Base-by-base conservation (phyloP, 129 eudicot species). In the Chrysanthemum lavandulifolium region DNA sequence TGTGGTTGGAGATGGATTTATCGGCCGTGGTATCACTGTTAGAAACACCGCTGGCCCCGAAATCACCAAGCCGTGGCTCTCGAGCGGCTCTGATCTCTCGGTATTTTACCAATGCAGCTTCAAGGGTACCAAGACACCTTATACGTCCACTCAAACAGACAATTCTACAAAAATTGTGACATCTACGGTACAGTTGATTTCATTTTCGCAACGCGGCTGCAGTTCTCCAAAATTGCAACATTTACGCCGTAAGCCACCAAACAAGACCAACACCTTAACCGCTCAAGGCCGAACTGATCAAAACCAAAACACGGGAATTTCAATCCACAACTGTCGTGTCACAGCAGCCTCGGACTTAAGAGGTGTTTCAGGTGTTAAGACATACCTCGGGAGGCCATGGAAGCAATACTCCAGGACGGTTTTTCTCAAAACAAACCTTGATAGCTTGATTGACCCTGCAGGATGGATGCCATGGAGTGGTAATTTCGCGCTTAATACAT, bases 331-430 rank as follows among this genome's bases (percentile, higher is more conserved):
- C 61, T 80, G 82, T 67, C 81, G 77, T 58, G 78, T 87, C 16
- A 78, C 82, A 0, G 80, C 87, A 0, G 89, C 87, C 11, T 8
- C 84, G n/a, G 85, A 79, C 29, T 63, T 82, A 8, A 63, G 16
- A 66, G 82, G 84, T 6, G 72, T 70, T 11, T 4, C 70, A 4
- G 80, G 83, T 5, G 87, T 80, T 4, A 73, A 66, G 62, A 82
- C 87, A 0, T 87, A 82, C 60, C 78, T 87, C 25, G 93, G 93
- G 2, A 73, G 93, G 16, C 93, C 93, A 3, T 88, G 95, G 95
- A 57, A 69, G 51, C 49, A 66, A 50, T 85, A 85, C 23, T 88
- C 95, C 0, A 78, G 90, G 57, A 85, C 90, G 13, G 95, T 88
- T 40, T 80, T 80, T 52, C 74, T 88, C 61, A 82, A 75, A 68